These are phyloP conservation scores for Globisporangium apiculatum DNA, from an alignment of 352 stramenopile genomes.

Conservation along the genomic window DNA sequence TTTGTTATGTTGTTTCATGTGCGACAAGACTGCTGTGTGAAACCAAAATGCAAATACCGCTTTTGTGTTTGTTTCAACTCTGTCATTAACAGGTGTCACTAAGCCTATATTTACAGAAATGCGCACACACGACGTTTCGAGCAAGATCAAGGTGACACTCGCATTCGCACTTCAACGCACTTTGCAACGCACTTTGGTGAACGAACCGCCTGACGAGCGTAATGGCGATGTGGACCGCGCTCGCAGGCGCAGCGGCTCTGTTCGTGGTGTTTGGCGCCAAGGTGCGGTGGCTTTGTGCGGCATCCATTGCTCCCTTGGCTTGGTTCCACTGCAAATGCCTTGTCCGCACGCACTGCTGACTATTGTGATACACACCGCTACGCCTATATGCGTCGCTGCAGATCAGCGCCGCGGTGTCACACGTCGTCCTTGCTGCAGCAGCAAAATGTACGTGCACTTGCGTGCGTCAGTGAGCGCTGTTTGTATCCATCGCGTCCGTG, in stretches of 20 bases:
- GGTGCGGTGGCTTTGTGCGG: background rate
- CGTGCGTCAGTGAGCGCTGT: background rate
- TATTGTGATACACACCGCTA: background rate
- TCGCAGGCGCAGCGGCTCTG: background rate
- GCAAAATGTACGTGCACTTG: slow-evolving; percentile 6
- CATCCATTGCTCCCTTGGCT: no score
- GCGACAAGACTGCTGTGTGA: no score
- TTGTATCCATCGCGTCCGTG: background rate
- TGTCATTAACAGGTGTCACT: no score
- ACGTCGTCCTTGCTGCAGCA: slow-evolving; percentile 2
- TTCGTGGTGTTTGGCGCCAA: slow-evolving; percentile 9
- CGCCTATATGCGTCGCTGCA: background rate
- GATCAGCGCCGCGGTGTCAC: slow-evolving; percentile 5
- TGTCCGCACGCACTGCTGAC: background rate
- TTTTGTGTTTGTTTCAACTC: no score
- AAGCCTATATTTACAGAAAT: no score
- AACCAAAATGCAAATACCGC: no score
- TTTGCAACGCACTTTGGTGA: no score
- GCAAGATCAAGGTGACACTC: no score
- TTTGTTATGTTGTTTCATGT: no score
- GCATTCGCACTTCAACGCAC: no score
- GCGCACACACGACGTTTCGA: no score
- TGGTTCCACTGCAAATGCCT: no score
- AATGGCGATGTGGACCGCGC: slow-evolving; percentile 1
- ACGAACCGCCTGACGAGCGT: background rate